Base-by-base conservation (phyloP, 2,329 filamentous ascomycete species). In the Alternaria ventricosa region DNA sequence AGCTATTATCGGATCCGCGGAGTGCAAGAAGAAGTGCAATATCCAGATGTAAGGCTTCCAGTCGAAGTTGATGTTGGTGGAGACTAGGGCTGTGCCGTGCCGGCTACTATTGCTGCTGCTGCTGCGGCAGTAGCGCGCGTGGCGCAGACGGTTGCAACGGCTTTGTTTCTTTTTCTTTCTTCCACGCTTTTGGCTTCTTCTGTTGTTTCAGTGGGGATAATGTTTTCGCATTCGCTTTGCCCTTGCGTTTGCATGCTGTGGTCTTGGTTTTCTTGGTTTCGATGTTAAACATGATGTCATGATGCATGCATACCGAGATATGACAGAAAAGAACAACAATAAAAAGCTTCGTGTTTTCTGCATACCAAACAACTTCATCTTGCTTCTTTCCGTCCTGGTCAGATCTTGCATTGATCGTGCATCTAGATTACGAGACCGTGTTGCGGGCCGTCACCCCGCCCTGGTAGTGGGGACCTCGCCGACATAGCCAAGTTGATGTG, bases 1-100 rank as follows among this genome's bases (percentile, higher is more conserved):
- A 4, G 78, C 78, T 33, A 80, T 80, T 41, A 76, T 75, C 55
- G 83, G 83, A 2, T 80, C 78, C 30, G 71, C 70, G 4, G 80
- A 78, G 64, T 85, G 83, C 61, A 61, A 80, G 65, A 74, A 72
- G 55, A 70, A 72, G 55, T 83, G 81, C 60, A 70, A 70, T 15
- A 73, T 73, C 15, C 43, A 47, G n/a, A 61, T 25, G 11, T 62
- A 49, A 33, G 41, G 25, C 13, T 30, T 15, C 25, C 18, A 15
- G 28, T 25, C 9, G 44, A 33, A 36, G 33, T 36, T 36, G 33
- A 36, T 36, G 28, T 45, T 57, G 13, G 25, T 28, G 28, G 41
- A 46, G 22, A 3, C 20, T 23, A 58, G 46, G 56, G 45, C 36
- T 30, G 45, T 28, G 46, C 27, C 36, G 36, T 18, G n/a, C 36